Base-by-base conservation (phyloP, 2,329 filamentous ascomycete genomes). In the Grosmannia penicillata region DNA sequence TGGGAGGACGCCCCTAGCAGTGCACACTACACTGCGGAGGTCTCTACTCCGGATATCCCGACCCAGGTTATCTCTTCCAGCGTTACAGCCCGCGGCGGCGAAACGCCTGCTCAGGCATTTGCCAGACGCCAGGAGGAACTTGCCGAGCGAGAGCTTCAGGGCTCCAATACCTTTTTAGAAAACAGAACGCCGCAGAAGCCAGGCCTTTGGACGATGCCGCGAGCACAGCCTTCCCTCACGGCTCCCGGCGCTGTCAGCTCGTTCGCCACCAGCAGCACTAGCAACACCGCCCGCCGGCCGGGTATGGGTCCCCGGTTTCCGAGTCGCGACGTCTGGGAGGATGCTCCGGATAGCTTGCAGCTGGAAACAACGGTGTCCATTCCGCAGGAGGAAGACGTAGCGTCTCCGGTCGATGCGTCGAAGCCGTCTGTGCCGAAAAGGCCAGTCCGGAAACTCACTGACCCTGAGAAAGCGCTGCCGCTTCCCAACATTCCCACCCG, bases 1-100 rank as follows among this genome's bases (percentile, higher is more conserved):
- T 98, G 91, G 91, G 91, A 98, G 61, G 93, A 98, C 56, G 80
- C 85, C 0, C 91, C 93, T 4, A 81, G 78, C 52, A 94, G 86
- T 58, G 67, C 84, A 37, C 77, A 91, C 51, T 75, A 72, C 51
- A 78, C 74, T 25, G 78, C 87, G 4, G 86, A 83, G 43, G 89
- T 96, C 8, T 83, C 80, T 3, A 91, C 84, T 1, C 86, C 86
- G 2, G 82, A 86, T 47, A 61, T 53, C 45, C 57, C 43, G 42
- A 60, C 56, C 23, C 51, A 46, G 17, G 43, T 4, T 8, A 36
- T 10, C 17, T 50, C 48, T 10, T 24, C 25, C 5, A 46, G 58
- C 45, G 36, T 60, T 40, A 44, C 60, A 8, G 44, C 53, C 0
- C 56, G 58, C 22, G 59, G 63, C 1, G 53, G 62, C 23, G 66